Base-by-base conservation (phyloP, 352 stramenopile species). In the Phytophthora ramorum region DNA sequence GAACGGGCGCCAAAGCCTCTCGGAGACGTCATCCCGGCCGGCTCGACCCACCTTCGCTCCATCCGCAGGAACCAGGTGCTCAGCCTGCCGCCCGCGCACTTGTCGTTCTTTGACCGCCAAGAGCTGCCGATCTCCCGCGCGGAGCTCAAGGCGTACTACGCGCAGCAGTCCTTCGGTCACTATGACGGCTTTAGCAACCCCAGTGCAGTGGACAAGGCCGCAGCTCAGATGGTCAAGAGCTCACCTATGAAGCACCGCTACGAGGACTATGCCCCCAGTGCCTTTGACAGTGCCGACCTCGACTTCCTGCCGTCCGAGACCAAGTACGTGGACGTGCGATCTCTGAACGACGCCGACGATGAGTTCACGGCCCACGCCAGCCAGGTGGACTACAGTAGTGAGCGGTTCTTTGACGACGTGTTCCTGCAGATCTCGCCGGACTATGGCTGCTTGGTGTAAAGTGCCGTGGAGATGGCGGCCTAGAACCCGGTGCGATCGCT, bases 341-440 rank as follows among this genome's bases (percentile, higher is more conserved):
- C 73, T 34, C 67, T 87, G 17, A 71, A 80, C 51, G 75, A 83
- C 49, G 68, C 71, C 16, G 71, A 89, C 41, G 76, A 83, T 22
- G 73, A 81, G 62, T 81, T 83, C 41, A 76, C 68, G 24, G 72
- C 82, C 17, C 67, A 73, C 32, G 59, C 69, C n/a, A 82, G 49
- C 28, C 75, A 85, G 48, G 73, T 87, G 53, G 85, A 93, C 61
- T 91, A 89, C 73, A 83, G 60, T 54, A 90, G 76, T 49, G 83
- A 91, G 35, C 75, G 77, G 41, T 90, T 90, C 69, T 91, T 89
- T 60, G 83, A 89, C 71, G 78, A 93, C 49, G 78, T 93, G 16
- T 92, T 91, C 57, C 67, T 91, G 26, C 85, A 93, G 51, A 91
- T 91, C 56, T 91, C 83, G 14, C 83, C 85, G 0, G 79, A 92